phyloP scores from a whole-genome alignment of 805 yeast genomes.

The Ogataea kodamae region DNA sequence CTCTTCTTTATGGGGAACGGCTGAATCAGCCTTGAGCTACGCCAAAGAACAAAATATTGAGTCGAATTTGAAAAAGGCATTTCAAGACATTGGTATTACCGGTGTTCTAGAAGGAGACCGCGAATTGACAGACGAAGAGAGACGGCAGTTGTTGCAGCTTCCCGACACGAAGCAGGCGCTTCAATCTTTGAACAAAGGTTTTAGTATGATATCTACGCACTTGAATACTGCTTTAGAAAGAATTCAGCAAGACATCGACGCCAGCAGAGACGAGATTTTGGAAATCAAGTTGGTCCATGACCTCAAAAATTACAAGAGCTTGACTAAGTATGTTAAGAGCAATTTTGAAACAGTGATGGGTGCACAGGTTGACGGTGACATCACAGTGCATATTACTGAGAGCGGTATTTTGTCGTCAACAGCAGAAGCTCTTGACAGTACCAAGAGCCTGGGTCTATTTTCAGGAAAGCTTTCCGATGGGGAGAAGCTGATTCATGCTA shows the following conservation, averaged over 20 bases:
- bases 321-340: conserved; percentile 45
- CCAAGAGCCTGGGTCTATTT: conserved; percentile 61
- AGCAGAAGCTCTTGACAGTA: conserved; percentile 25
- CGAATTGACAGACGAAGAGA: conserved; percentile 33
- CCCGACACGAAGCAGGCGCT: conserved; percentile 34
- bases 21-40: conserved; percentile 48
- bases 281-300: conserved; percentile 68
- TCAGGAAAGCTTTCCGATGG: conserved; percentile 78
- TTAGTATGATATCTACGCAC: conserved; percentile 31
- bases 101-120: conserved; percentile 34
- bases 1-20: conserved; percentile 63
- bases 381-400: conserved; percentile 57
- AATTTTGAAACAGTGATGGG: conserved; percentile 62
- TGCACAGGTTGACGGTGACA: conserved; percentile 74
- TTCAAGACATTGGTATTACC: conserved; percentile 40
- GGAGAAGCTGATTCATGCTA: conserved; percentile 84
- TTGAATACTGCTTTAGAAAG: conserved; percentile 38
- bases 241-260: conserved; percentile 32
- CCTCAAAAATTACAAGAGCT: conserved; percentile 48
- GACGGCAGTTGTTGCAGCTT: conserved; percentile 24
- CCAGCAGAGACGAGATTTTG: conserved; percentile 48
- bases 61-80: conserved; percentile 35
- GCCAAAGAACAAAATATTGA: conserved; percentile 40
- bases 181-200: conserved; percentile 36
- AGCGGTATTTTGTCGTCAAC: conserved; percentile 37